These are phyloP conservation scores for Emergomyces pasteurianus DNA, from an alignment of 2,329 filamentous ascomycete species.

Conservation along the genomic window DNA sequence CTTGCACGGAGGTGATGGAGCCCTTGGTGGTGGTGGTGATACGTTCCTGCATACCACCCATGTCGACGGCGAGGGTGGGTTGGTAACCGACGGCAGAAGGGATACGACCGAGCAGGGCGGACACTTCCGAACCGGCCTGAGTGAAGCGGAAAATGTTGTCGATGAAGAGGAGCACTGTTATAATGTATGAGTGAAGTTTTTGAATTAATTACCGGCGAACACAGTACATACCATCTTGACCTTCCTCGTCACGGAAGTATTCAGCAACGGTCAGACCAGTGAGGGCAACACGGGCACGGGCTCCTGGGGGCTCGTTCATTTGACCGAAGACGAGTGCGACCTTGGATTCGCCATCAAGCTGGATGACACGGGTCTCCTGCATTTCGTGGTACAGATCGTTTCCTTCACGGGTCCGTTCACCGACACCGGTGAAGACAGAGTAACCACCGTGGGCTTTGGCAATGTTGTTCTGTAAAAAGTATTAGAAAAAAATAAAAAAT, in stretches of 20 bases:
- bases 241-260: conserved; percentile 68
- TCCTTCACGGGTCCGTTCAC: conserved; percentile 99
- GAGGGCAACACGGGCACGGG: conserved; percentile 98
- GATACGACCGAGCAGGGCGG: conserved; percentile 97
- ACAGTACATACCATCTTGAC: conserved; percentile 63
- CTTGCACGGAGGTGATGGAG: conserved; percentile 99
- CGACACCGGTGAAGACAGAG: conserved; percentile 99
- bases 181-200: conserved; percentile 10
- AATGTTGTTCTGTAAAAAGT: conserved; percentile 76
- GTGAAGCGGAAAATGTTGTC: conserved; percentile 99
- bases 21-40: conserved; percentile 99
- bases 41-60: conserved; percentile 99
- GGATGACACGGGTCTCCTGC: conserved; percentile 99
- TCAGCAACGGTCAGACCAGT: conserved; percentile 62
- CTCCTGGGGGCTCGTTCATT: conserved; percentile 99
- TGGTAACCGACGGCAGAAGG: conserved; percentile 99
- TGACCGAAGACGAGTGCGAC: conserved; percentile 98
- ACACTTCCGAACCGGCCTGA: conserved; percentile 99
- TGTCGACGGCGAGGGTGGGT: conserved; percentile 94
- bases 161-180: conserved; percentile 87
- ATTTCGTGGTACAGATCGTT: conserved; percentile 99
- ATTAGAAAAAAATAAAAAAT: conserved; percentile 7
- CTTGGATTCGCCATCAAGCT: conserved; percentile 98
- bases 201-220: neutral
- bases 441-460: conserved; percentile 99